Evolutionary conservation across 2,329 filamentous ascomycete species (phyloP).

Genomic region (Sarocladium kiliense): DNA sequence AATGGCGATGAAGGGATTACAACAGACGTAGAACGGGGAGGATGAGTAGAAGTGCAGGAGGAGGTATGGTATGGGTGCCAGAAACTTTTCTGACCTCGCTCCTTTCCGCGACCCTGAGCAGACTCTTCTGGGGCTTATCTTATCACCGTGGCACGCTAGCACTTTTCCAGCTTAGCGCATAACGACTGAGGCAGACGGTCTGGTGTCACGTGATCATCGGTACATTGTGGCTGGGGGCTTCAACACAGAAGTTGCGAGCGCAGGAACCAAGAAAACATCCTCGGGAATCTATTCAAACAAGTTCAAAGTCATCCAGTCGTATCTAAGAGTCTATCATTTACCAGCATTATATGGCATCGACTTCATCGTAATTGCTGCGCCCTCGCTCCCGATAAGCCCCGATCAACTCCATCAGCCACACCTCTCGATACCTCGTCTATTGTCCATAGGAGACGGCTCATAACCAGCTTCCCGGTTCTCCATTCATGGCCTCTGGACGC

Average conservation of each 20-base stretch:
- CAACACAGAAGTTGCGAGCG: too few relatives aligned
- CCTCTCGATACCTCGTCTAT: conserved; percentile 61
- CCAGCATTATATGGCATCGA: background rate
- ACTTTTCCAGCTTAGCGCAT: background rate
- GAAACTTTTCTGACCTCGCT: conserved; percentile 6
- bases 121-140: conserved; percentile 5
- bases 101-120: conserved; percentile 5
- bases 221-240: too few relatives aligned
- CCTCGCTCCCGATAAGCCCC: conserved; percentile 23
- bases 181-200: too few relatives aligned
- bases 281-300: too few relatives aligned
- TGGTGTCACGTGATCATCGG: too few relatives aligned
- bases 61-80: background rate
- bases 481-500: conserved; percentile 33
- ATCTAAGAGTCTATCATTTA: too few relatives aligned
- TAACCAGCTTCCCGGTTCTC: conserved; percentile 55
- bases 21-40: background rate
- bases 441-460: conserved; percentile 54
- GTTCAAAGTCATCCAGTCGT: too few relatives aligned
- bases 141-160: background rate
- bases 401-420: conserved; percentile 57
- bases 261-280: too few relatives aligned
- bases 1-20: background rate
- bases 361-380: conserved; percentile 1
- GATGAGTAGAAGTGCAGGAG: background rate